Conservation (phyloP, 495 filamentous ascomycete species). For the Daldinia concentrica region DNA sequence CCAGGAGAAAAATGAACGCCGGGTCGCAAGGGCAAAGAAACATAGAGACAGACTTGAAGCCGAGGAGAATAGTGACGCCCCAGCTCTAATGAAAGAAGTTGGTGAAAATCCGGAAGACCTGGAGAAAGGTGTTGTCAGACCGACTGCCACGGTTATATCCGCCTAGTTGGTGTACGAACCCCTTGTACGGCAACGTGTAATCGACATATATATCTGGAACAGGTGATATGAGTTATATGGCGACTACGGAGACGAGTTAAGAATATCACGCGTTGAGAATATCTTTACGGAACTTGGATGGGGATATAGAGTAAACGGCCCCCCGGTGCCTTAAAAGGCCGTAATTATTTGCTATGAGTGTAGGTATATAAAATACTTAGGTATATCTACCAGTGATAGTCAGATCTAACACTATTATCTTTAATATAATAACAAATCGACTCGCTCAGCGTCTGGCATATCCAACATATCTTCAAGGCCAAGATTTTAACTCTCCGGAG, state of each 20-base stretch:
- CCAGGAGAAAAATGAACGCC: conserved; percentile 65
- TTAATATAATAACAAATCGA: background rate
- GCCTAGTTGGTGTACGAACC: background rate
- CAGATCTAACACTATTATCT: too few relatives aligned
- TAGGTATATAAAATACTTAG: background rate
- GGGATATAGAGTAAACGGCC: background rate
- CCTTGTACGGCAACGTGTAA: background rate
- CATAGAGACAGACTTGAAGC: conserved; percentile 18
- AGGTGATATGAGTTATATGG: background rate
- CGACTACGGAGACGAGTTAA: background rate
- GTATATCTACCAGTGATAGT: background rate
- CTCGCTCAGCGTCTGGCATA: background rate
- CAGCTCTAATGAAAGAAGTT: conserved; percentile 9
- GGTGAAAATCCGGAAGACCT: conserved; percentile 1
- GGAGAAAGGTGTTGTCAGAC: conserved; percentile 12
- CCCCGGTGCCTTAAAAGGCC: background rate
- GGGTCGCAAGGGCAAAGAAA: conserved; percentile 26
- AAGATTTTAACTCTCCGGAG: conserved; percentile 41
- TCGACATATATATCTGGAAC: background rate
- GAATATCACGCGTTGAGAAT: background rate
- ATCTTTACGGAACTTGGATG: background rate
- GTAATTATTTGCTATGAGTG: background rate
- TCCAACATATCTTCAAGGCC: background rate
- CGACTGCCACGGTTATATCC: background rate
- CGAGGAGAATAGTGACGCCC: conserved; percentile 4